phyloP scores from a whole-genome alignment of 352 stramenopile species.

The Pythium sukuiense region DNA sequence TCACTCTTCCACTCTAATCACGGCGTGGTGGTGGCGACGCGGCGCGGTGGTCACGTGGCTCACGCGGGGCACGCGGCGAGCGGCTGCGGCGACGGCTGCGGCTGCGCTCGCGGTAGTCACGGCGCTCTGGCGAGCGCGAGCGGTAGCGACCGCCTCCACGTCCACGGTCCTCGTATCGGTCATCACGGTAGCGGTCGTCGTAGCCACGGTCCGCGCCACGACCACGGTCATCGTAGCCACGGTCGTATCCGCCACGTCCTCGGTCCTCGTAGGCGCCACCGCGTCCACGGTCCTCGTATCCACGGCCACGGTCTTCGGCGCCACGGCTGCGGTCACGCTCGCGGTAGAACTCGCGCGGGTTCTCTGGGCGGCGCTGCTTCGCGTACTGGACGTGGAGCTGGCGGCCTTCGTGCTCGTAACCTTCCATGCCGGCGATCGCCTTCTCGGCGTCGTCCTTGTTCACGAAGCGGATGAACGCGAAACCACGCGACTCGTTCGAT shows the following conservation, averaged over 20 bases:
- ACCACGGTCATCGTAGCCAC: constrained; percentile 31
- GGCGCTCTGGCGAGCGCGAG: constrained; percentile 28
- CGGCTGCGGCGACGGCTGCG: constrained; percentile 37
- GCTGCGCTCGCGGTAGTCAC: constrained; percentile 36
- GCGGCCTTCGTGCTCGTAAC: constrained; percentile 69
- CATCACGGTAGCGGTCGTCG: constrained; percentile 31
- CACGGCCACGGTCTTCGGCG: constrained; percentile 29
- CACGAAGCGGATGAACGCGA: constrained; percentile 89
- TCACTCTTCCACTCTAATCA: constrained; percentile 39
- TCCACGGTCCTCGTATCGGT: constrained; percentile 30
- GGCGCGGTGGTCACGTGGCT: constrained; percentile 36
- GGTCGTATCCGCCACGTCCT: constrained; percentile 24
- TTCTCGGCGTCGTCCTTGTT: constrained; percentile 89
- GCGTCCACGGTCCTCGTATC: constrained; percentile 31
- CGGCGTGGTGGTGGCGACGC: constrained; percentile 40
- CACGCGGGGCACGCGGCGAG: constrained; percentile 20
- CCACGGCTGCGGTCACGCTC: constrained; percentile 29
- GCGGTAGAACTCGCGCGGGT: constrained; percentile 72
- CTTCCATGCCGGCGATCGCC: constrained; percentile 77
- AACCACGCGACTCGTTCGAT: constrained; percentile 79
- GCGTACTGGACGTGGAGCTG: constrained; percentile 76
- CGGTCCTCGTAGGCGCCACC: constrained; percentile 34
- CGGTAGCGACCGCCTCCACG: constrained; percentile 18
- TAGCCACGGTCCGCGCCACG: constrained; percentile 24
- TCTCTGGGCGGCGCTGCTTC: constrained; percentile 75